phyloP scores from a whole-genome alignment of 2,329 filamentous ascomycete genomes.

The Aspergillus awamori region DNA sequence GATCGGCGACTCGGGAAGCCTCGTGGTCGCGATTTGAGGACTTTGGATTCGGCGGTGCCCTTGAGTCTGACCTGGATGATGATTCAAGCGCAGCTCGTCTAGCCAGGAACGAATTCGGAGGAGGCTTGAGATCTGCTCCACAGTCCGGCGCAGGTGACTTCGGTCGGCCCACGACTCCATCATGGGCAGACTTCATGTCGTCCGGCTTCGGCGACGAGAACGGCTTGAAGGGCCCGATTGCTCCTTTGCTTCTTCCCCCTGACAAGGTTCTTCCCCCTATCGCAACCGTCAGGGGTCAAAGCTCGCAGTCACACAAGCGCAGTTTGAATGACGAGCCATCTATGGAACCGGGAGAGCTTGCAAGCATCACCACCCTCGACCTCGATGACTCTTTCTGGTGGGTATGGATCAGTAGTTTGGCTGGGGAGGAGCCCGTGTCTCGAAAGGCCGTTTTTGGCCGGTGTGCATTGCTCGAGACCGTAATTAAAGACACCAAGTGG shows the following conservation, averaged over 20 bases:
- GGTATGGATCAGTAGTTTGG: constrained; percentile 98
- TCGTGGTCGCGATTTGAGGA: constrained; percentile 98
- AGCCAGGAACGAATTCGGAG: constrained; percentile 40
- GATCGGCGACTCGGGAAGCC: constrained; percentile 76
- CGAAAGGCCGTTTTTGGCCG: constrained; percentile 93
- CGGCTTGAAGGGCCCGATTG: constrained; percentile 58
- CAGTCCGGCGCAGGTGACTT: constrained; percentile 67
- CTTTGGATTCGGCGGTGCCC: constrained; percentile 78
- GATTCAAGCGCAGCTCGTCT: constrained; percentile 45
- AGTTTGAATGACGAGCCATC: constrained; percentile 68
- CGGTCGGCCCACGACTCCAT: constrained; percentile 88
- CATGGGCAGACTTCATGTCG: constrained; percentile 96
- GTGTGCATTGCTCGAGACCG: constrained; percentile 88
- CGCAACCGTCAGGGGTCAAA: constrained; percentile 69
- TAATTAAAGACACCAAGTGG: constrained; percentile 80
- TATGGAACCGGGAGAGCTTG: constrained; percentile 88
- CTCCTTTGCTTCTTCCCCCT: constrained; percentile 79
- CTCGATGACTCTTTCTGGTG: constrained; percentile 98
- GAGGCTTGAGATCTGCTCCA: constrained; percentile 66
- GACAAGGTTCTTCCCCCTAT: constrained; percentile 91
- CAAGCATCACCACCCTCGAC: constrained; percentile 82
- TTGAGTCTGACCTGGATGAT: constrained; percentile 70
- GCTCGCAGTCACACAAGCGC: constrained; percentile 81
- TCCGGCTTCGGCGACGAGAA: constrained; percentile 85
- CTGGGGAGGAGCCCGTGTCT: constrained; percentile 80